Evolutionary conservation across 768 basidiomycete genomes (phyloP), one percentile per base, ranked within the genome.

Genomic region (Pholiota microspora): DNA sequence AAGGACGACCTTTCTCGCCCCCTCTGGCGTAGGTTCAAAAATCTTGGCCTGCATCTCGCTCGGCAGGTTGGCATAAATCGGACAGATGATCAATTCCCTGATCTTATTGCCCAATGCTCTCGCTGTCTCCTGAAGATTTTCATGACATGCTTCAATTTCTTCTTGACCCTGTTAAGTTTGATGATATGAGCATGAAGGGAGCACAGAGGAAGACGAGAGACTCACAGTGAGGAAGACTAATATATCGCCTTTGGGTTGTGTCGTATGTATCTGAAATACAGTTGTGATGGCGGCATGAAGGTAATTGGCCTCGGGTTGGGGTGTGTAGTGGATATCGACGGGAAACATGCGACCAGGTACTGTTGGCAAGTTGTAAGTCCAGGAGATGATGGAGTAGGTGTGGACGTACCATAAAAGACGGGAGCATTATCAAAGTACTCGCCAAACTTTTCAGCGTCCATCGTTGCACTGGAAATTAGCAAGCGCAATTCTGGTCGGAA

Each of bases 21-120:
- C 94, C 51, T 92, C 89, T 0, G 96, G 97, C 4, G 97, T 99
- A 0, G 97, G 96, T 70, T 99, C 97, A 70, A 99, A 99, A 53
- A 99, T 99, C 74, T 98, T 97, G 32, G 94, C 90, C 69, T 99
- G 97, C 95, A 99, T 95, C 57, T 99, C 97, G 62, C 93, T 95
- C 1, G 97, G 97, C n/a, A 99, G 73, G 68, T 97, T 98, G 58
- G 97, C 97, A 64, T 99, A 99, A 57, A 99, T 99, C 2, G 97
- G 97, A 64, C 95, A 98, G 55, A 99, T 82, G 54, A 98, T 86
- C 42, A 99, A 80, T 64, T 99, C 97, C 5, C 84, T 81, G 44
- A 98, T 89, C 73, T 98, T 98, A 75, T 98, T 98, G 16, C 95
- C 95, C 0, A 99, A 76, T 0, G 96, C 89, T 21, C 94, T 85